Evolutionary conservation across 2,329 filamentous ascomycete genomes (phyloP), one percentile per base, ranked within the genome.

Genomic region (Nemania sp.): DNA sequence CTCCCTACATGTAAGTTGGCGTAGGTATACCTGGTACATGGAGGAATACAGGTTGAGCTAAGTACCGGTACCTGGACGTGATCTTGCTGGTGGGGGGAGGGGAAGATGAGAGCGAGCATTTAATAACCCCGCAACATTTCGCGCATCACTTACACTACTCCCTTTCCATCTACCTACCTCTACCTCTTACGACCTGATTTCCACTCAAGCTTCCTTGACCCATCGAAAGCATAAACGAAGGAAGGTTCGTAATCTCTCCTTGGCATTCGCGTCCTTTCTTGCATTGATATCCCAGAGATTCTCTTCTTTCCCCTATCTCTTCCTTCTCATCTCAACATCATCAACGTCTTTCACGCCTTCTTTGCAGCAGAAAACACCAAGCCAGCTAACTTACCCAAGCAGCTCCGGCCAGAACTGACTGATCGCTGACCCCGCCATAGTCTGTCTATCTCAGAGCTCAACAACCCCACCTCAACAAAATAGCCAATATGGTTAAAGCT

Each of bases 401-500:
- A n/a, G n/a, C n/a, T n/a, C n/a, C n/a, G n/a, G 40, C 47, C 29
- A 29, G 25, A 29, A 3, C 7, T 29, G 25, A 29, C 25, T 29
- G 37, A 57, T 46, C 50, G 50, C 54, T 48, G 15, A 59, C 51
- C 59, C 56, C 59, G 50, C 57, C 57, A 61, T 61, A 63, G 54
- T 56, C 37, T 45, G 42, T n/a, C 40, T 49, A 9, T 56, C 53
- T 45, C 49, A 25, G 49, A 39, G 25, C 56, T 58, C 43, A 64
- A 51, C 42, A 50, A 69, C 65, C 67, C 67, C 68, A 68, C 66
- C 66, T 65, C 68, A 65, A 65, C 54, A 62, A 63, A 63, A 69
- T 48, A 67, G 62, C 64, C 64, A 73, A 71, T 68, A 86, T 86
- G 84, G 84, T 86, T 70, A 87, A 87, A 78, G 84, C 84, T 77